Evolutionary conservation across 176 grass and related monocot species (phyloP).

Genomic region (Puccinellia tenuiflora): DNA sequence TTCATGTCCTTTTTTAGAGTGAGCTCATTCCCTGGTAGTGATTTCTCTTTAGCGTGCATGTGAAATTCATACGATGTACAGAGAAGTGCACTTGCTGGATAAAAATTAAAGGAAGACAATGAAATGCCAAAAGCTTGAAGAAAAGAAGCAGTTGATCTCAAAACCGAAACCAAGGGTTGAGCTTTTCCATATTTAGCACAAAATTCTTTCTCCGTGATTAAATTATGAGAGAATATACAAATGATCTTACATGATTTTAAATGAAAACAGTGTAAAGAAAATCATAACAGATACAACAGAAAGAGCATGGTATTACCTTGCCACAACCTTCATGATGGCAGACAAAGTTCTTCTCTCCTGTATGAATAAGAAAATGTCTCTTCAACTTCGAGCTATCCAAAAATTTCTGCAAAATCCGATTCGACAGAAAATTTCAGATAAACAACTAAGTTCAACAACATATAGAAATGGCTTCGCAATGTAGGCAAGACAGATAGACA

Average conservation of each 20-base stretch:
- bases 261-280: not conserved
- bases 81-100: not conserved
- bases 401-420: slow-evolving; percentile 74
- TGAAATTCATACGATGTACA: not conserved
- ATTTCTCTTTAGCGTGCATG: not conserved
- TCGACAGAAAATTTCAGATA: slow-evolving; percentile 9
- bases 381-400: slow-evolving; percentile 96
- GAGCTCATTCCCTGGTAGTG: not conserved
- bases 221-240: not conserved
- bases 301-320: slow-evolving; percentile 49
- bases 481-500: not conserved
- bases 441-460: slow-evolving; percentile 10
- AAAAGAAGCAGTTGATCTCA: not conserved
- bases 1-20: not conserved
- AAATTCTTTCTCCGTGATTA: not conserved
- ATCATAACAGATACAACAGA: not conserved
- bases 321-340: slow-evolving; percentile 88
- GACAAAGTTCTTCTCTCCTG: slow-evolving; percentile 80
- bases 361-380: slow-evolving; percentile 94
- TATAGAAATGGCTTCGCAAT: not conserved
- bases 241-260: not conserved
- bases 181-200: not conserved
- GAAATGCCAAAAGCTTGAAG: not conserved
- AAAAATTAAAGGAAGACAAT: not conserved
- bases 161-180: not conserved